phyloP scores from a whole-genome alignment of 2,329 filamentous ascomycete species.

The Xylariaceae sp. region DNA sequence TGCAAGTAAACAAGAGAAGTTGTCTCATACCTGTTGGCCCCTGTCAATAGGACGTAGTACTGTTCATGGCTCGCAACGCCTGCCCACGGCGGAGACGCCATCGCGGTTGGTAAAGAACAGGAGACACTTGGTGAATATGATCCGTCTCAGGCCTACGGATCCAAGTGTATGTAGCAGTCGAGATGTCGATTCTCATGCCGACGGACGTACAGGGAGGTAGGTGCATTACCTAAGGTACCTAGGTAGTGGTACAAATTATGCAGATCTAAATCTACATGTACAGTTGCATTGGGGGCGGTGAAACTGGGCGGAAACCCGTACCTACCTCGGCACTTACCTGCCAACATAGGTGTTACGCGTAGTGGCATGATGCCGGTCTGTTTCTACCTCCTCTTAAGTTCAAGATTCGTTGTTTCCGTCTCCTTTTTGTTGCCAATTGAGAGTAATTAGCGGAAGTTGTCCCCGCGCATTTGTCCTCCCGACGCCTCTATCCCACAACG shows the following conservation, averaged over 20 bases:
- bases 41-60: constrained; percentile 37
- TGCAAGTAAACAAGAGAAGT: constrained; percentile 1
- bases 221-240: background rate
- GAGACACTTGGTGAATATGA: background rate
- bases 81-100: constrained; percentile 37
- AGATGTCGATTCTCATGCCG: background rate
- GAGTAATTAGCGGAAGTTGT: too few relatives aligned
- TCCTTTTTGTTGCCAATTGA: too few relatives aligned
- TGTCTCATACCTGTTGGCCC: constrained; percentile 37
- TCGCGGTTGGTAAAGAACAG: constrained; percentile 9
- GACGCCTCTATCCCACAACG: background rate
- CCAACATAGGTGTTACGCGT: background rate
- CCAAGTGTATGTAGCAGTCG: background rate
- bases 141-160: background rate
- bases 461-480: too few relatives aligned
- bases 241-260: background rate
- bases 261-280: background rate
- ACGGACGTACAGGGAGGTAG: background rate
- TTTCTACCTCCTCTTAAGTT: too few relatives aligned
- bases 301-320: constrained; percentile 21
- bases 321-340: too few relatives aligned
- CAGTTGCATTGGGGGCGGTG: constrained; percentile 28
- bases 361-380: background rate
- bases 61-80: constrained; percentile 37
- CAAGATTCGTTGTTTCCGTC: background rate